Evolutionary conservation across 495 filamentous ascomycete species (phyloP), one percentile per base, ranked within the genome.

Genomic region (Penicillium fimorum): DNA sequence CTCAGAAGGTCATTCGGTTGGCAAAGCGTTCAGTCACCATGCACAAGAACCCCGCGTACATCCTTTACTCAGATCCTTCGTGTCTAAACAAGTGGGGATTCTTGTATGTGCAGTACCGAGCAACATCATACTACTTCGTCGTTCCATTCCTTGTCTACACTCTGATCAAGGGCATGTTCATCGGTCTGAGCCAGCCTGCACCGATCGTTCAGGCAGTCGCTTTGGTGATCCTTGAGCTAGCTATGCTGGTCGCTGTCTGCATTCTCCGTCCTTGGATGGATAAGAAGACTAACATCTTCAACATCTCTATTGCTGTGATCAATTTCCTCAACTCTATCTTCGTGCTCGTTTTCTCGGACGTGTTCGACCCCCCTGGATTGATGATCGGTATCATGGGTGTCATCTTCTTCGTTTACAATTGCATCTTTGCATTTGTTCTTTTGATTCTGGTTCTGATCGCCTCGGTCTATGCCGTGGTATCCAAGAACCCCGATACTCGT

Each of bases 51-150:
- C 93, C 94, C 11, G 93, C 91, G 45, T 97, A 97, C 66, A 96
- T 97, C 62, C 83, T 98, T 37, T 98, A 96, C 78, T 96, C 94
- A 8, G 94, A 98, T 65, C 91, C 92, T 10, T 81, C 88, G 47
- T 85, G 89, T 33, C 76, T 98, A 56, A 97, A 98, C 84, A 96
- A 96, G 76, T 97, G 94, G 94, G 94, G 94, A 15, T 98, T 97
- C 76, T 76, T 98, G 29, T 98, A 98, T 68, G 90, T 98, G 53
- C 94, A 97, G 70, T 97, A 96, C 79, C 88, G 92, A 54, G 93
- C 94, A 20, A 93, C 93, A 2, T 90, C 91, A 7, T 98, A 98
- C 78, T 98, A 96, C 77, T 98, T 95, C 70, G 88, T 97, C 66
- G 84, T 95, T 15, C 93, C 92, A 0, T 69, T 88, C 38, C 80